Percentiles rank a stretch among this genome's conserved stretches.
Conservation (phyloP, 108 stramenopile genomes). For the Epithemia pelagica region DNA sequence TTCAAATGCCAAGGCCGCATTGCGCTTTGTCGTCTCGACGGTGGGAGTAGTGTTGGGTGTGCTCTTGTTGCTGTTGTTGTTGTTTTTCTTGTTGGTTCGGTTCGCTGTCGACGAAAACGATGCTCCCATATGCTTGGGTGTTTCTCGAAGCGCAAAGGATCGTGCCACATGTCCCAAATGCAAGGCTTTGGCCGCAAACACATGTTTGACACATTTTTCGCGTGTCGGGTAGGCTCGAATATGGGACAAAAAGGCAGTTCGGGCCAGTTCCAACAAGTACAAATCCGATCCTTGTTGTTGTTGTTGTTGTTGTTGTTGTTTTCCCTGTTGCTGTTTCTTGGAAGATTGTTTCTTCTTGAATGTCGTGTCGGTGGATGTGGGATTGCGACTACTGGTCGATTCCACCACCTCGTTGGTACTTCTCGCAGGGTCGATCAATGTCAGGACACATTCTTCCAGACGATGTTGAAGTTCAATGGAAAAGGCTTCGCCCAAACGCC, state of each 20-base stretch:
- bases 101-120: background rate
- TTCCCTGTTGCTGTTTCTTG: slow-evolving; percentile 18
- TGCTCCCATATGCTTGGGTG: slow-evolving; percentile 57
- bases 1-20: background rate
- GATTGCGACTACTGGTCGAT: background rate
- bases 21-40: background rate
- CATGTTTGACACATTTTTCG: slow-evolving; percentile 75
- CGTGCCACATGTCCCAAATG: slow-evolving; percentile 84
- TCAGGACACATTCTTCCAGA: slow-evolving; percentile 37
- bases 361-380: slow-evolving; percentile 17
- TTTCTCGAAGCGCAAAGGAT: slow-evolving; percentile 79
- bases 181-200: slow-evolving; percentile 73
- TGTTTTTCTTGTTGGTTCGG: background rate
- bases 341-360: background rate
- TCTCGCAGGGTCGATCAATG: slow-evolving; percentile 27
- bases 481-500: slow-evolving; percentile 30
- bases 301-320: slow-evolving; percentile 9
- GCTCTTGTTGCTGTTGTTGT: too few relatives aligned
- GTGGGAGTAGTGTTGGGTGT: background rate
- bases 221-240: slow-evolving; percentile 82
- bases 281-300: slow-evolving; percentile 12
- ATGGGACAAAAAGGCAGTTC: slow-evolving; percentile 67
- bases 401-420: background rate
- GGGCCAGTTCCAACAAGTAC: slow-evolving; percentile 48
- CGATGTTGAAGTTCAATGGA: slow-evolving; percentile 49